Percentiles rank a stretch among this genome's conserved stretches.
Evolutionary conservation across 2,329 filamentous ascomycete genomes (phyloP).

Genomic region (Diaporthe sp.): DNA sequence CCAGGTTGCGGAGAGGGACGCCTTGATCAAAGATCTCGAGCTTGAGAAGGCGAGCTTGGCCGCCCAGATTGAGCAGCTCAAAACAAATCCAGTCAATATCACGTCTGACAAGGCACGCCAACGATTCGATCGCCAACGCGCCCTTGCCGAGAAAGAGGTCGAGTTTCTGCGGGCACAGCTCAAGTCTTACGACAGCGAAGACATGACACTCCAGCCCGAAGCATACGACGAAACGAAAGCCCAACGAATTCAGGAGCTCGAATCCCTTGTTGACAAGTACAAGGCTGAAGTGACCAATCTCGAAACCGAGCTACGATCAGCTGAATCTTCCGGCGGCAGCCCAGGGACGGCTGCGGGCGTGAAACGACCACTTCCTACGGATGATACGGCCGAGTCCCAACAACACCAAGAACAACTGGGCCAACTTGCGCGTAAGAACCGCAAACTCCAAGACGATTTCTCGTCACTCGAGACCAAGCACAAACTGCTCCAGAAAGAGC

Average conservation of each 20-base stretch:
- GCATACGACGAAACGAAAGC: constrained; percentile 82
- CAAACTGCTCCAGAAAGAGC: constrained; percentile 80
- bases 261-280: constrained; percentile 89
- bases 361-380: constrained; percentile 76
- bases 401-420: constrained; percentile 80
- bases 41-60: constrained; percentile 75
- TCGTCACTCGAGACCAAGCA: constrained; percentile 77
- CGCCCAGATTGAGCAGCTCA: constrained; percentile 79
- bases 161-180: constrained; percentile 95
- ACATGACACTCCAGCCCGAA: constrained; percentile 86
- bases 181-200: constrained; percentile 89
- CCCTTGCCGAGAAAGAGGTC: constrained; percentile 89
- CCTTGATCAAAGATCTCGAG: constrained; percentile 79
- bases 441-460: constrained; percentile 85
- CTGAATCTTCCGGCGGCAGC: constrained; percentile 61
- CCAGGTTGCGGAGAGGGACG: constrained; percentile 82
- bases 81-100: constrained; percentile 61
- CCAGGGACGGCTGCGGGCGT: constrained; percentile 61
- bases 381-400: constrained; percentile 46
- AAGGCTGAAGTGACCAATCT: constrained; percentile 83
- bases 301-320: constrained; percentile 79
- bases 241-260: constrained; percentile 83
- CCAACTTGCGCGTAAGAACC: constrained; percentile 88
- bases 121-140: constrained; percentile 87
- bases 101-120: constrained; percentile 77